Percentiles rank a stretch among this genome's conserved stretches.
phyloP scores from a whole-genome alignment of 2,329 filamentous ascomycete species.

The Pyrenochaeta sp. region DNA sequence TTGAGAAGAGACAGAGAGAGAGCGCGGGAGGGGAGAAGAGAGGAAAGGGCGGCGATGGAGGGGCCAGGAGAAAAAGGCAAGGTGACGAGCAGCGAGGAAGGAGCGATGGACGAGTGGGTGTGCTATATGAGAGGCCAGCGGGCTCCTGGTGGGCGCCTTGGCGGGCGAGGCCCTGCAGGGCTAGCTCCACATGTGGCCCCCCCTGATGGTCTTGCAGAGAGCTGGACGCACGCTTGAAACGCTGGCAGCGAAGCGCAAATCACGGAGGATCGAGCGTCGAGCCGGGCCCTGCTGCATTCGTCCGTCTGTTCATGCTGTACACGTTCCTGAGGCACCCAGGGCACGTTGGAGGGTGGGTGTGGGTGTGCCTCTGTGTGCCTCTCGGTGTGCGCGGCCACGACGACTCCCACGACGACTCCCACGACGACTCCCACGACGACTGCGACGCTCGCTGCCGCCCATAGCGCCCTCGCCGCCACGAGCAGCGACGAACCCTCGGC shows the following conservation, averaged over 20 bases:
- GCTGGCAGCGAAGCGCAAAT: slow-evolving; percentile 32
- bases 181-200: slow-evolving; percentile 13
- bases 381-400: too few species aligned
- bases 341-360: too few species aligned
- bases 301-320: slow-evolving; percentile 3
- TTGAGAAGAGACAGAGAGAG: slow-evolving; percentile 43
- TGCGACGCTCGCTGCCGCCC: slow-evolving; percentile 9
- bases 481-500: slow-evolving; percentile 1
- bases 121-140: slow-evolving; percentile 27
- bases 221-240: slow-evolving; percentile 31
- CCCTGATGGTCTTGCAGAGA: slow-evolving; percentile 15
- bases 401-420: too few species aligned
- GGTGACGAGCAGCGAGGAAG: slow-evolving; percentile 64
- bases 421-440: too few species aligned
- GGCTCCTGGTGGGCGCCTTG: slow-evolving; percentile 17
- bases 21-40: slow-evolving; percentile 50
- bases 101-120: slow-evolving; percentile 58
- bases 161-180: slow-evolving; percentile 20
- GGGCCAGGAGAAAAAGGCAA: slow-evolving; percentile 42
- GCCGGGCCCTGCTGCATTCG: slow-evolving; percentile 18
- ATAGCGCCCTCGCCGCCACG: not conserved
- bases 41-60: slow-evolving; percentile 59
- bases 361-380: too few species aligned
- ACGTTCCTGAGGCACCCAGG: not conserved
- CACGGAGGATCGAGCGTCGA: slow-evolving; percentile 11